Evolutionary conservation across 306 rosid genomes (phyloP).

Genomic region (Biancaea sappan): DNA sequence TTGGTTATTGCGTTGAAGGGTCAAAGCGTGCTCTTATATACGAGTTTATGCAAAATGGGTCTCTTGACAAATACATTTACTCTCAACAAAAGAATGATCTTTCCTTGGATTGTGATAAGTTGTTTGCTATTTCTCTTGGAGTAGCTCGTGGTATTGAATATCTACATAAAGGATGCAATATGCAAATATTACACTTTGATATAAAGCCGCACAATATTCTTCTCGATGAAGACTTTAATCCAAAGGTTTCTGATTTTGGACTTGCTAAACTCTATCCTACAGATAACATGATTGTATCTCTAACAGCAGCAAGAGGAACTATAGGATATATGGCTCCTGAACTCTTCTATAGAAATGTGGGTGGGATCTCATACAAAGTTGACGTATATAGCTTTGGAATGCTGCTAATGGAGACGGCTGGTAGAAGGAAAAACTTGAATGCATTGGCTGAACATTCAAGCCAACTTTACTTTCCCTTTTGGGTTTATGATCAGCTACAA

Average conservation of each 20-base stretch:
- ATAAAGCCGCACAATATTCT: slow-evolving; percentile 29
- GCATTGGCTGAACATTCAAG: slow-evolving; percentile 5
- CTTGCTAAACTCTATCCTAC: slow-evolving; percentile 22
- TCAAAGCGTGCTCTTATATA: slow-evolving; percentile 14
- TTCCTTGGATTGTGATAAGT: background rate
- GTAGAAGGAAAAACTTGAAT: background rate
- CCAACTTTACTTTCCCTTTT: slow-evolving; percentile 35
- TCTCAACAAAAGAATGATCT: background rate
- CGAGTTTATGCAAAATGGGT: slow-evolving; percentile 27
- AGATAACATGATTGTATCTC: slow-evolving; percentile 19
- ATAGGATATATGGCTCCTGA: background rate
- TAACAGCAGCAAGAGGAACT: slow-evolving; percentile 10
- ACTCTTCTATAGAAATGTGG: background rate
- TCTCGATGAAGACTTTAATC: slow-evolving; percentile 12
- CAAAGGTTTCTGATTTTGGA: slow-evolving; percentile 40
- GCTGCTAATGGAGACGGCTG: background rate
- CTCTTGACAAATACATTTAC: slow-evolving; percentile 23
- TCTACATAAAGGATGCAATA: background rate
- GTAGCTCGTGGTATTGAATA: slow-evolving; percentile 22
- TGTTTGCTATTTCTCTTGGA: slow-evolving; percentile 29
- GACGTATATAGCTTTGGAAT: background rate
- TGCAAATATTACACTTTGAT: background rate
- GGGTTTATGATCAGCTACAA: slow-evolving; percentile 19
- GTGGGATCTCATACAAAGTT: background rate
- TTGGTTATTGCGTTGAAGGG: background rate